These are phyloP conservation scores for Globisporangium paddicum DNA, from an alignment of 352 stramenopile genomes.

Conservation along the genomic window DNA sequence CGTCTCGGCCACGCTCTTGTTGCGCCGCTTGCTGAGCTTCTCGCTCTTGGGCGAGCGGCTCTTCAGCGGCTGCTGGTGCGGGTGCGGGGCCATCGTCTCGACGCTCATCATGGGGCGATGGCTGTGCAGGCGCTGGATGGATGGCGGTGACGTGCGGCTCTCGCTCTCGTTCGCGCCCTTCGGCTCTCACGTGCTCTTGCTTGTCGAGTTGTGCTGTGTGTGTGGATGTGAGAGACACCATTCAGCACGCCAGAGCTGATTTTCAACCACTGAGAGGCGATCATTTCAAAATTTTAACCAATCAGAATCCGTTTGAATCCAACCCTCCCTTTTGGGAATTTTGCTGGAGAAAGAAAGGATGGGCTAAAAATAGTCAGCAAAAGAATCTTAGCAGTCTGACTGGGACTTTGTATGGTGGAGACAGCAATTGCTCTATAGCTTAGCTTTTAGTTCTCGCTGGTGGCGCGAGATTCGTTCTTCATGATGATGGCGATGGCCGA, in stretches of 20 bases:
- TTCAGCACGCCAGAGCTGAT: neutral
- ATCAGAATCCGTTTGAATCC: neutral
- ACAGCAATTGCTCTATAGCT: too few relatives aligned
- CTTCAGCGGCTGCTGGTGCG: neutral
- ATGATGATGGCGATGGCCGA: neutral
- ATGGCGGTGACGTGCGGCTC: neutral
- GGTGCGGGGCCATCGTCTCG: neutral
- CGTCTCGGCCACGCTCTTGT: slow-evolving; percentile 47
- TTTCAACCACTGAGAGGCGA: neutral
- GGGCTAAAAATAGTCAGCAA: slow-evolving; percentile 6
- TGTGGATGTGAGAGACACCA: neutral
- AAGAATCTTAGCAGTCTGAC: neutral
- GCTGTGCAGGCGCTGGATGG: neutral
- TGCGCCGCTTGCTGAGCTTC: slow-evolving; percentile 9
- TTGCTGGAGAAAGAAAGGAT: neutral
- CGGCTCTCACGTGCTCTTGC: too few relatives aligned
- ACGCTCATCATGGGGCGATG: slow-evolving; percentile 5
- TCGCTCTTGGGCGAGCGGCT: slow-evolving; percentile 7
- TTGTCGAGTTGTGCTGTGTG: slow-evolving; percentile 4
- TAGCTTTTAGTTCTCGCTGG: too few relatives aligned
- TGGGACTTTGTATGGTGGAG: neutral
- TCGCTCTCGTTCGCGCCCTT: neutral
- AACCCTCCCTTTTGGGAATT: neutral
- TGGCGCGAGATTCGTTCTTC: too few relatives aligned
- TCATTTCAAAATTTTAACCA: neutral